Evolutionary conservation across 805 yeast genomes (phyloP), one percentile per base, ranked within the genome.

Genomic region (Candida chilensis): DNA sequence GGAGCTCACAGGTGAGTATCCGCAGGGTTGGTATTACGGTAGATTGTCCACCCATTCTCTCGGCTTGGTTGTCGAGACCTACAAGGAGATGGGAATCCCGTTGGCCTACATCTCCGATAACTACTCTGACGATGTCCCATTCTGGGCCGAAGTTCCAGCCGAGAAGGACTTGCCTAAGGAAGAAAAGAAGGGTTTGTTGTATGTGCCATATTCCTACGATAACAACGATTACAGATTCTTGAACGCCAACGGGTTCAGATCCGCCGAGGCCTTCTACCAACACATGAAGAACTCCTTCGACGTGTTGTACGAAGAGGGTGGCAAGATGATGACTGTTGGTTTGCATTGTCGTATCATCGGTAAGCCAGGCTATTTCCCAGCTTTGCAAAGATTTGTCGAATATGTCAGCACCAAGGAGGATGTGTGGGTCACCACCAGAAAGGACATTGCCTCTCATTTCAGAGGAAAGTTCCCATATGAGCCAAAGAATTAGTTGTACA

Each of bases 371-470:
- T 37, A 54, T 32, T 45, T 46, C 33, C 49, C 46, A 31, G 60
- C 59, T 3, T 38, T 57, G 29, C 43, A 49, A 27, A 52, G 52
- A 40, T 55, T 57, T 30, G 45, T 57, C 44, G 53, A 55, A 27
- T 54, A 57, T 29, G 48, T 53, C 16, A 41, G 43, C 14, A 37
- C 38, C 15, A 50, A 50, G 30, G 53, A 48, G 31, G 59, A 50
- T 19, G 63, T 52, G 8, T 54, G 60, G 58, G 55, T 57, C 5
- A 47, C 58, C 17, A 57, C 57, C 16, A 46, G 63, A 34, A 44
- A 47, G 27, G 55, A 56, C 32, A 57, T 57, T 30, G 62, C 64
- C 3, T 40, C 40, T 14, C 54, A 48, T 30, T 48, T 44, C 31
- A n/a, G n/a, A n/a, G n/a, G n/a, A n/a, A 44, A 40, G 25, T 40